Conservation (phyloP, 2,329 filamentous ascomycete genomes). For the Gaeumannomyces sp. region DNA sequence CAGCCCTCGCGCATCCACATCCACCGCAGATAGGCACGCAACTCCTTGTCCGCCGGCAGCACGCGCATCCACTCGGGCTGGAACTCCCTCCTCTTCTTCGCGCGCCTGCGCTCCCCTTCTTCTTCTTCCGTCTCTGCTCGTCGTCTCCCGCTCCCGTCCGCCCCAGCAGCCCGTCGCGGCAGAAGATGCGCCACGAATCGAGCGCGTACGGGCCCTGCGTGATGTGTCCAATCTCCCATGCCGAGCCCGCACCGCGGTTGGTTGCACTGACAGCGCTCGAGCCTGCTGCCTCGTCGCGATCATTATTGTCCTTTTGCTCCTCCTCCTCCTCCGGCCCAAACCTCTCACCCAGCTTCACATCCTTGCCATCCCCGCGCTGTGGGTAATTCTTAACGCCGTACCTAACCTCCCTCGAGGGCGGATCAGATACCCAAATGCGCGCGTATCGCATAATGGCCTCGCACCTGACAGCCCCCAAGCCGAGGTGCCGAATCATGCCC, state of each 20-base stretch:
- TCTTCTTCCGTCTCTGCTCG: conserved; percentile 24
- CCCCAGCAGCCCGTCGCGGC: conserved; percentile 70
- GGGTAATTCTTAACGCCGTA: conserved; percentile 46
- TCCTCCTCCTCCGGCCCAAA: conserved; percentile 20
- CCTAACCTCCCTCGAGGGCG: conserved; percentile 53
- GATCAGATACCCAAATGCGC: conserved; percentile 56
- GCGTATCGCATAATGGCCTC: conserved; percentile 65
- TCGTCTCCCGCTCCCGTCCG: conserved; percentile 56
- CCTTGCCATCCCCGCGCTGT: conserved; percentile 20
- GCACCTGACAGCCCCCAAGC: conserved; percentile 63
- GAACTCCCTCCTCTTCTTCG: conserved; percentile 36
- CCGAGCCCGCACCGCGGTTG: conserved; percentile 27
- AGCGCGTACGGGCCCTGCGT: conserved; percentile 77
- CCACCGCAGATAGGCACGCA: conserved; percentile 82
- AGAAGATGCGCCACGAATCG: conserved; percentile 93
- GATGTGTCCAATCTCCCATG: conserved; percentile 82
- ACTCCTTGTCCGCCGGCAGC: conserved; percentile 75
- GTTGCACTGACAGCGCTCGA: conserved; percentile 9
- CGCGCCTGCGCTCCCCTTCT: conserved; percentile 20
- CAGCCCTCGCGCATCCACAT: conserved; percentile 87
- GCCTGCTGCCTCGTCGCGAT: conserved; percentile 21
- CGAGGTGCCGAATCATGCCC: conserved; percentile 61
- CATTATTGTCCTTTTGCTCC: conserved; percentile 9
- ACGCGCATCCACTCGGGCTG: conserved; percentile 91
- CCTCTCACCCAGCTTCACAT: conserved; percentile 24